Conservation (phyloP, 805 yeast genomes). For the Starmerella apis region DNA sequence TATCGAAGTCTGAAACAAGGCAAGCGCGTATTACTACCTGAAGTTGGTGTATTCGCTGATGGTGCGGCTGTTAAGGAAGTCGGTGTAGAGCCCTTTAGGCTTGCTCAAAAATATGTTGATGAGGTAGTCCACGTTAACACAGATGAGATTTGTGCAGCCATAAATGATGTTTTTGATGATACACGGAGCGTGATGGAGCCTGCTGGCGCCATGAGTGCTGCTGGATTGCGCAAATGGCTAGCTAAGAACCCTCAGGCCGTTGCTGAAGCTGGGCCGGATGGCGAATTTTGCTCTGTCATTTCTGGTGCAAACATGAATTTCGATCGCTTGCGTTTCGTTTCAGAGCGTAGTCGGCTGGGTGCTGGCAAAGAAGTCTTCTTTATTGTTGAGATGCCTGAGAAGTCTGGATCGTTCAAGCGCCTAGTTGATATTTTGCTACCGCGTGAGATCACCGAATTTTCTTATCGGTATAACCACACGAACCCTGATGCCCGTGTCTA, state of each 20-base stretch:
- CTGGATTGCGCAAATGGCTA: slow-evolving; percentile 82
- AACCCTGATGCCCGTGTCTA: slow-evolving; percentile 58
- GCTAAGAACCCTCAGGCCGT: slow-evolving; percentile 42
- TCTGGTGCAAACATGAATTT: slow-evolving; percentile 99
- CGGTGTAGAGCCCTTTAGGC: slow-evolving; percentile 85
- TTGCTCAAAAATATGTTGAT: slow-evolving; percentile 70
- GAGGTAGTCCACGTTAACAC: slow-evolving; percentile 77
- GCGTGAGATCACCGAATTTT: slow-evolving; percentile 85
- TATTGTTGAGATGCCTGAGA: slow-evolving; percentile 82
- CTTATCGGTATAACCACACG: slow-evolving; percentile 59
- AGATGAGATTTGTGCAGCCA: slow-evolving; percentile 94
- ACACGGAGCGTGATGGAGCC: slow-evolving; percentile 93
- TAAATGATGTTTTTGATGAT: slow-evolving; percentile 92
- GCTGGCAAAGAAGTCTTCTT: slow-evolving; percentile 94
- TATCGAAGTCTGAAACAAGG: slow-evolving; percentile 53
- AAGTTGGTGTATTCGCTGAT: slow-evolving; percentile 96
- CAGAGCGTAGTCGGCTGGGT: slow-evolving; percentile 97
- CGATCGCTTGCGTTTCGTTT: slow-evolving; percentile 87
- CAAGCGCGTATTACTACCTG: slow-evolving; percentile 45
- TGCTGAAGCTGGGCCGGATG: slow-evolving; percentile 45
- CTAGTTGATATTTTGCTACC: slow-evolving; percentile 74
- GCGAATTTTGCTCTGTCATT: slow-evolving; percentile 71
- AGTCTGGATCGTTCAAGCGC: slow-evolving; percentile 77
- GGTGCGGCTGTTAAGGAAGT: slow-evolving; percentile 90
- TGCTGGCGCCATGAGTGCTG: slow-evolving; percentile 92